Conservation (phyloP, 2,329 filamentous ascomycete genomes). For the Amphichorda felina region DNA sequence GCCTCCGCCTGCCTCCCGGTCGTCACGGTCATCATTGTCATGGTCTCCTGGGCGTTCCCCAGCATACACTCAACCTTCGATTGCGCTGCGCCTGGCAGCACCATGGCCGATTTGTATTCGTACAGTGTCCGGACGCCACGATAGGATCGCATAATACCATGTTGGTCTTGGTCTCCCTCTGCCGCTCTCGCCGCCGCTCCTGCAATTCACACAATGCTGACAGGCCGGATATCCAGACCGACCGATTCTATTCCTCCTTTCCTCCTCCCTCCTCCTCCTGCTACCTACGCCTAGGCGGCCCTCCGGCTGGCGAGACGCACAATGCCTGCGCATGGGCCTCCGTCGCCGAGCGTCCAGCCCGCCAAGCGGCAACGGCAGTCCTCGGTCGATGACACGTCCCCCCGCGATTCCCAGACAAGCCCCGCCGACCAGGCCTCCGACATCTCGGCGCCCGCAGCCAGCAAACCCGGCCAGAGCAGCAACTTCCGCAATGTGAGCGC, state of each 20-base stretch:
- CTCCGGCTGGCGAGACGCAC: slow-evolving; percentile 8
- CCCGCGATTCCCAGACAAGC: slow-evolving; percentile 15
- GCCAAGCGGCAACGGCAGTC: slow-evolving; percentile 45
- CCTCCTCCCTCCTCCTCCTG: too few relatives aligned
- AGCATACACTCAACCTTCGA: background rate
- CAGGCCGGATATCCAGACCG: too few relatives aligned
- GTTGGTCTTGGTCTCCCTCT: background rate
- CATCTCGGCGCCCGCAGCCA: slow-evolving; percentile 12
- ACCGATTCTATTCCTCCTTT: too few relatives aligned
- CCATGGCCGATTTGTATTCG: background rate
- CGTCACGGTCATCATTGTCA: background rate
- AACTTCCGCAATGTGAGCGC: slow-evolving; percentile 83
- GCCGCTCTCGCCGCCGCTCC: too few relatives aligned
- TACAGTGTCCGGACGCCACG: background rate
- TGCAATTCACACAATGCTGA: too few relatives aligned
- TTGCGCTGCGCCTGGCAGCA: slow-evolving; percentile 7
- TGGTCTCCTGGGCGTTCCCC: background rate
- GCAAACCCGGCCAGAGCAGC: slow-evolving; percentile 45
- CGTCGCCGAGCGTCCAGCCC: slow-evolving; percentile 37
- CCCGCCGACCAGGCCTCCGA: slow-evolving; percentile 19
- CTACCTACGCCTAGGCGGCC: too few relatives aligned
- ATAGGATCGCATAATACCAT: background rate
- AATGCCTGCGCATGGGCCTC: slow-evolving; percentile 34
- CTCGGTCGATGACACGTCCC: slow-evolving; percentile 34
- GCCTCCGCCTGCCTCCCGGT: too few relatives aligned